Conservation (phyloP, 2,329 filamentous ascomycete species). For the Cordyceps pruinosa region DNA sequence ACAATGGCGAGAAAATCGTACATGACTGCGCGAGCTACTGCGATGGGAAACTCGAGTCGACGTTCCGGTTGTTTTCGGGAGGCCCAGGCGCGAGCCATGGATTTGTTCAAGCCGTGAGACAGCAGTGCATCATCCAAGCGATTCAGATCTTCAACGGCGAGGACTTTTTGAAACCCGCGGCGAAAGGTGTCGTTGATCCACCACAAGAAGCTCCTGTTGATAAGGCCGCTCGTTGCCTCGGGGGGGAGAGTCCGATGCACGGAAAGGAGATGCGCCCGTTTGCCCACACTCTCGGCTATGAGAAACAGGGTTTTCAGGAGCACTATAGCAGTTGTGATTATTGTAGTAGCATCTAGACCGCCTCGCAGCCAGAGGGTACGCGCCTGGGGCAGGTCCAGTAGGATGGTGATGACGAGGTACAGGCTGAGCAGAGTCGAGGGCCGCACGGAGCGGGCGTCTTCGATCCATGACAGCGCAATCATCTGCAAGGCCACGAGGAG, state of each 20-base stretch:
- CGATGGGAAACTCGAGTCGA: conserved; percentile 6
- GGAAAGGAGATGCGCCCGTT: conserved; percentile 18
- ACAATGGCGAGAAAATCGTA: neutral
- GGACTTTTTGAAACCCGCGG: conserved; percentile 16
- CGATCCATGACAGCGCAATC: conserved; percentile 23
- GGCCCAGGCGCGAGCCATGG: conserved; percentile 13
- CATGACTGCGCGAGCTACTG: conserved; percentile 1
- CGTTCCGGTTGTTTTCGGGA: conserved; percentile 7
- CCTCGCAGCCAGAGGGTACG: conserved; percentile 26
- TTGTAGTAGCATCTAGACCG: conserved; percentile 14
- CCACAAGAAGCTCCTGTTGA: conserved; percentile 28
- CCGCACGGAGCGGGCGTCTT: conserved; percentile 24
- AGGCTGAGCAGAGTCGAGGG: conserved; percentile 25
- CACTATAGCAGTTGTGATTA: conserved; percentile 20
- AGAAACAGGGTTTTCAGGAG: conserved; percentile 23
- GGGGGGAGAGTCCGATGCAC: conserved; percentile 18
- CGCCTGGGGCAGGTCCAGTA: conserved; percentile 24
- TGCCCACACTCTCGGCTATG: conserved; percentile 24
- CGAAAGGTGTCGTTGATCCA: conserved; percentile 27
- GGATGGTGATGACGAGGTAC: conserved; percentile 24
- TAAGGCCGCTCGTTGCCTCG: conserved; percentile 27
- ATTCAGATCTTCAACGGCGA: conserved; percentile 14
- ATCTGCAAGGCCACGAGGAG: conserved; percentile 21
- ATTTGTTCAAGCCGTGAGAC: conserved; percentile 6
- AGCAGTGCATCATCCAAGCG: conserved; percentile 14